Evolutionary conservation across 2,329 filamentous ascomycete genomes (phyloP).

Genomic region (Beauveria bassiana): DNA sequence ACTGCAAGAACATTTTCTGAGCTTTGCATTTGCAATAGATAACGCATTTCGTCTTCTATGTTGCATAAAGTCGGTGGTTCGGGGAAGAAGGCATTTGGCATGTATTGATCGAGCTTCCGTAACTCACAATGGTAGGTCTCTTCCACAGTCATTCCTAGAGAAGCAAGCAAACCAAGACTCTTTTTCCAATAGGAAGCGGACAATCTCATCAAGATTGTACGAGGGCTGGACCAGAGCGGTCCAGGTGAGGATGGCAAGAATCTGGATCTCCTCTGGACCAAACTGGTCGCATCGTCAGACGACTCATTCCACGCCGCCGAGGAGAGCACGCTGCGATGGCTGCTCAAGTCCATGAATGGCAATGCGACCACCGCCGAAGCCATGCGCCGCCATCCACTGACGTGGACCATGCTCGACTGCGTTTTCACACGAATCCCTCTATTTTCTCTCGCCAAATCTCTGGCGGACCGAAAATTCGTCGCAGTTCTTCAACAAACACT

Average conservation of each 20-base stretch:
- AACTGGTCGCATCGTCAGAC: slow-evolving; percentile 34
- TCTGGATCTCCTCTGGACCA: slow-evolving; percentile 41
- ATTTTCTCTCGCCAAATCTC: slow-evolving; percentile 60
- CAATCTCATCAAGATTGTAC: slow-evolving; percentile 43
- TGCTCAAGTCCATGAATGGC: slow-evolving; percentile 54
- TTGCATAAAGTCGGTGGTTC: not conserved
- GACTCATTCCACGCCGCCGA: slow-evolving; percentile 45
- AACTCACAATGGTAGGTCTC: not conserved
- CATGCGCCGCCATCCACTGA: slow-evolving; percentile 45
- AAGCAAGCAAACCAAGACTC: not conserved
- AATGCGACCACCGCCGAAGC: slow-evolving; percentile 39
- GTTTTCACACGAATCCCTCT: slow-evolving; percentile 59
- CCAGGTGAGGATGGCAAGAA: slow-evolving; percentile 37
- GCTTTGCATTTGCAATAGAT: not conserved
- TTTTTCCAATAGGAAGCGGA: slow-evolving; percentile 20
- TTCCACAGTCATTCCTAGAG: not conserved
- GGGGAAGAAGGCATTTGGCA: not conserved
- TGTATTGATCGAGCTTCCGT: not conserved
- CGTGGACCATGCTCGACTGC: slow-evolving; percentile 55
- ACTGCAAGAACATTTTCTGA: slow-evolving; percentile 5
- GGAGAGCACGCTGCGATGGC: slow-evolving; percentile 52
- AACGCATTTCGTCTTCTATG: not conserved
- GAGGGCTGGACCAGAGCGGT: slow-evolving; percentile 46
- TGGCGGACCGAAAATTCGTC: slow-evolving; percentile 64
- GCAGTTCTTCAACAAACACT: slow-evolving; percentile 58